A percentile compares a stretch with the other conserved stretches of the same genome.
These are phyloP conservation scores for Colletotrichum scovillei DNA, from an alignment of 2,329 filamentous ascomycete species.

Conservation along the genomic window DNA sequence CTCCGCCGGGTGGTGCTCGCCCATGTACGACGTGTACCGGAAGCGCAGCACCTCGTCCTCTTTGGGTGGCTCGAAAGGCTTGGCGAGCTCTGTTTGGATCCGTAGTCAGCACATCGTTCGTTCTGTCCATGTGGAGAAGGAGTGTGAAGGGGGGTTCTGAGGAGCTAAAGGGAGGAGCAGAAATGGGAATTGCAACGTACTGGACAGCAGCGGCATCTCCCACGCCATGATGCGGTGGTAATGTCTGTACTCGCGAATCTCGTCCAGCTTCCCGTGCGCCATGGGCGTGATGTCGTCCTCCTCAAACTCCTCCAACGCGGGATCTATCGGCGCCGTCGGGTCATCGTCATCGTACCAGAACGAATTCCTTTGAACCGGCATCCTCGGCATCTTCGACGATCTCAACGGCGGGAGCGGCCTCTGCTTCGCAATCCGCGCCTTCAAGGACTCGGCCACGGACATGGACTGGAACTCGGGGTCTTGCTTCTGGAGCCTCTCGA, in stretches of 20 bases:
- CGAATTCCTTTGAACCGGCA: constrained; percentile 30
- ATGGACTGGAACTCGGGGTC: constrained; percentile 39
- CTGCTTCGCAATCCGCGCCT: constrained; percentile 15
- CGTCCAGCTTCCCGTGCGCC: constrained; percentile 88
- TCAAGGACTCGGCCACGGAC: constrained; percentile 26
- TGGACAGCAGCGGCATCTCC: constrained; percentile 92
- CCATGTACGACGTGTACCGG: constrained; percentile 97
- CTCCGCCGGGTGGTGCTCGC: constrained; percentile 90
- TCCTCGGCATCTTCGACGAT: too few relatives aligned
- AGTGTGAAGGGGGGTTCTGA: too few relatives aligned
- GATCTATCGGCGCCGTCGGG: constrained; percentile 59
- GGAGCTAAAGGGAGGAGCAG: not conserved
- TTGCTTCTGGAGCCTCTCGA: constrained; percentile 45
- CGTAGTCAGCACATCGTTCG: constrained; percentile 32
- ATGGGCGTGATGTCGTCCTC: constrained; percentile 87
- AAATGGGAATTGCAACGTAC: constrained; percentile 65
- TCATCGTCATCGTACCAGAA: constrained; percentile 65
- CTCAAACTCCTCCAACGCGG: constrained; percentile 71
- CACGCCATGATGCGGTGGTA: constrained; percentile 90
- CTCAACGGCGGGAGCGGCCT: not conserved
- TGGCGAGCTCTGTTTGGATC: constrained; percentile 75
- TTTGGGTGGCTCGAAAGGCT: constrained; percentile 80
- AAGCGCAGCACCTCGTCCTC: constrained; percentile 82
- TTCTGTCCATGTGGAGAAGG: not conserved
- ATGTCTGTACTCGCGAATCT: constrained; percentile 88